Base-by-base conservation (phyloP, 1,284 basidiomycete genomes). In the Irpex sp. region DNA sequence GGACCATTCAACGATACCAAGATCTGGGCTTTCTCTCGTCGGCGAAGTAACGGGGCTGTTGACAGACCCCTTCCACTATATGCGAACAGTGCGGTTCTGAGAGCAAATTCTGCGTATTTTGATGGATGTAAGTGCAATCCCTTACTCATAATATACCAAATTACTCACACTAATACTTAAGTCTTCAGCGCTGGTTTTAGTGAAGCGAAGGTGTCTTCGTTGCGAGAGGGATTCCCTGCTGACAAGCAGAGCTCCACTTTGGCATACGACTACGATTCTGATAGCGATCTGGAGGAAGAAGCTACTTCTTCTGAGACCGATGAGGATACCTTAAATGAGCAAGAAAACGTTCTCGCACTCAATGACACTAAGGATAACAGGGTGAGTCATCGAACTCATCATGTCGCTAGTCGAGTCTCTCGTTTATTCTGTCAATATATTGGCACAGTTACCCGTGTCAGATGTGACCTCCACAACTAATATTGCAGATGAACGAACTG, bases 201-300 rank as follows among this genome's bases (percentile, higher is more conserved):
- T 1, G 70, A 71, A 31, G 64, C 64, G 33, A 53, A 35, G 11
- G 8, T 61, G 1, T 6, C 58, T 1, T 61, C 66, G 31, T 50
- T 67, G 55, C 59, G 67, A 17, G 62, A 61, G 1, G 58, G 58
- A 0, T 69, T 63, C 35, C 67, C 68, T 0, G 15, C 56, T 1
- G 46, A 56, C 8, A 57, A 64, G 2, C 4, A 43, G 1, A 3
- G 58, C 4, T 50, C 7, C 6, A 66, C 61, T 1, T 33, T 53
- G 4, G 46, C 59, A 11, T 70, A 70, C 37, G 68, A 65, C 19
- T 70, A 71, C 57, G 35, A 35, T 13, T 63, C 35, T 17, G 69
- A 71, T 56, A 71, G 70, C 50, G 70, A 71, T 36, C 57, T 71
- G 0, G 70, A 61, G 17, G 50, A 49, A 15, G 47, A 50, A 50